Base-by-base conservation (phyloP, 192 early-diverging fungal genomes). In the Mortierella claussenii region DNA sequence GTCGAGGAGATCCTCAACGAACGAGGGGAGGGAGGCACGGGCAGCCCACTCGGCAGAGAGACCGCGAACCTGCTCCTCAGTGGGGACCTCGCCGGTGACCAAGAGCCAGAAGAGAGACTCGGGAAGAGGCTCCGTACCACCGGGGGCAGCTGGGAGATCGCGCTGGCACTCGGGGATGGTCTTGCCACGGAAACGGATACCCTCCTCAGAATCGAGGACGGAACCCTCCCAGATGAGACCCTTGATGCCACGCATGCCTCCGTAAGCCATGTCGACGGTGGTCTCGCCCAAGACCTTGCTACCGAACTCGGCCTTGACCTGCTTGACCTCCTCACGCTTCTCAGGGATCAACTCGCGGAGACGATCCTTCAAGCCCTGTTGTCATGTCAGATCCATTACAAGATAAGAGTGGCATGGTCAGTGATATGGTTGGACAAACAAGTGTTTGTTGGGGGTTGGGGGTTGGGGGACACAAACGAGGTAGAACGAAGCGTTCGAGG, bases 221-320 rank as follows among this genome's bases (percentile, higher is more conserved):
- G 97, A 99, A 60, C 94, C 94, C 83, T 99, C 97, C 94, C 94
- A 97, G 82, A 99, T 87, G 68, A 99, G 90, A 81, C 96, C 96
- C 91, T 99, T 99, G 88, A 99, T 95, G 63, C 96, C 97, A 82
- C 97, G 92, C 96, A 99, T 99, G 79, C 97, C 97, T 73, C 97
- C 97, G 82, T 97, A 97, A 33, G 81, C 93, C 93, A 97, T 97
- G 84, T 99, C 96, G 69, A 99, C 95, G 31, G 97, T 98, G 68
- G 91, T 94, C 80, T 95, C 89, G 65, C 97, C 97, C 46, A 99
- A 86, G 55, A 92, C 90, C 85, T 95, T 91, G 73, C 78, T 81
- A 53, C 97, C 97, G 68, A 94, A 89, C 88, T 96, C 92, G 74
- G 91, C 87, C 83, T 94, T 93, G 84, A 98, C 85, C 44, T 90